These are phyloP conservation scores for Capsicum rhomboideum DNA, from an alignment of 257 asterid genomes.

Conservation along the genomic window DNA sequence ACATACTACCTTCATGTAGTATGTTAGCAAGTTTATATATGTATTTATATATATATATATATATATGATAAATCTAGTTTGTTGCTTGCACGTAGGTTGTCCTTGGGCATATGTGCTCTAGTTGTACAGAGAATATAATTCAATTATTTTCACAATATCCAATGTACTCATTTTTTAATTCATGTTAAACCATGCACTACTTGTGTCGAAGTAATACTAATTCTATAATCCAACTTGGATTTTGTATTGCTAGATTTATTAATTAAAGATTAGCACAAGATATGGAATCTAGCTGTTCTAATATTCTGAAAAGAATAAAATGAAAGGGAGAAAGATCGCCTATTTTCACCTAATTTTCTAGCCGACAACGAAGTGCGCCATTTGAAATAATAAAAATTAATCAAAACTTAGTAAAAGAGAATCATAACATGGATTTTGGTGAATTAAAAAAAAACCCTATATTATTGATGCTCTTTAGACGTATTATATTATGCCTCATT, in stretches of 20 bases:
- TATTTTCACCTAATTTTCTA: background rate
- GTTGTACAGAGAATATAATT: background rate
- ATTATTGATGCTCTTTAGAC: background rate
- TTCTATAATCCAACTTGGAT: background rate
- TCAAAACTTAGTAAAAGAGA: background rate
- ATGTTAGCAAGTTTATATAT: too few relatives aligned
- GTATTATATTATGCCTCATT: background rate
- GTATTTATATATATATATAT: too few relatives aligned
- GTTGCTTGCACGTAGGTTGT: too few relatives aligned
- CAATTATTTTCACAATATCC: background rate
- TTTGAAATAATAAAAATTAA: background rate
- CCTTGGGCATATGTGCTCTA: background rate
- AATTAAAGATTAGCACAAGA: background rate
- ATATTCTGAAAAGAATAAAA: background rate
- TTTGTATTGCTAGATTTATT: background rate
- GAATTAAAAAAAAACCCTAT: background rate
- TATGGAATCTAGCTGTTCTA: background rate
- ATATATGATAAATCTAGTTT: too few relatives aligned
- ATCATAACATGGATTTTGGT: background rate
- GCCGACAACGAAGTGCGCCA: background rate
- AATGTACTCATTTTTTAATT: background rate
- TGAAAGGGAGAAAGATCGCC: background rate
- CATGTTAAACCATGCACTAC: background rate
- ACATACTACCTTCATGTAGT: too few relatives aligned
- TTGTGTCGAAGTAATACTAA: background rate